Conservation (phyloP, 345 rosid genomes). For the Arabis hirsuta region DNA sequence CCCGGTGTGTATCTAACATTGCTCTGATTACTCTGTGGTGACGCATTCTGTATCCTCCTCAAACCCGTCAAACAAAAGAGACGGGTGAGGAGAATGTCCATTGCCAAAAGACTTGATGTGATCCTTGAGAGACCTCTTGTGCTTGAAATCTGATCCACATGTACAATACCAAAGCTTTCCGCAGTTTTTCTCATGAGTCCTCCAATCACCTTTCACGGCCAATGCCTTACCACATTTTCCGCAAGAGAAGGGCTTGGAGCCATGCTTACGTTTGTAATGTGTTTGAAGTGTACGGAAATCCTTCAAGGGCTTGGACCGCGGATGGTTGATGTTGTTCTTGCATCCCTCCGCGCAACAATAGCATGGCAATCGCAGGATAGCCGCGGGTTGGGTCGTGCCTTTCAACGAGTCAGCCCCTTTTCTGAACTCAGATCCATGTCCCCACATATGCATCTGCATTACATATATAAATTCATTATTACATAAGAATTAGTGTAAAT, state of each 20-base stretch:
- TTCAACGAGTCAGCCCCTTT: conserved; percentile 91
- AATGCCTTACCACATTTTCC: conserved; percentile 89
- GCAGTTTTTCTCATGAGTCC: conserved; percentile 98
- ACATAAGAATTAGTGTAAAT: not conserved
- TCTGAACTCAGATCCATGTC: conserved; percentile 96
- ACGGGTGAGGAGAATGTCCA: conserved; percentile 67
- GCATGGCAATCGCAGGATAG: conserved; percentile 89
- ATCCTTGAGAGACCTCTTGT: conserved; percentile 93
- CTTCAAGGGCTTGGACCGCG: conserved; percentile 82
- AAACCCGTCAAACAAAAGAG: conserved; percentile 34
- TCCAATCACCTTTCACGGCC: conserved; percentile 97
- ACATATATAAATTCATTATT: not conserved
- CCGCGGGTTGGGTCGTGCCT: conserved; percentile 86
- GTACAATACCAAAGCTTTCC: conserved; percentile 97
- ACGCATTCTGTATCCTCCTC: conserved; percentile 46
- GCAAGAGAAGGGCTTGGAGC: conserved; percentile 89
- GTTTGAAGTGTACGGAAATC: conserved; percentile 98
- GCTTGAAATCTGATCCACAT: conserved; percentile 97
- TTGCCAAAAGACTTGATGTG: conserved; percentile 83
- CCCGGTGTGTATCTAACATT: conserved; percentile 26
- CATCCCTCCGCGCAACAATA: conserved; percentile 95
- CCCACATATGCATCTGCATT: conserved; percentile 99
- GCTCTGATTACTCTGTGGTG: conserved; percentile 32
- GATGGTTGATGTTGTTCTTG: conserved; percentile 95
- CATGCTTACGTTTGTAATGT: conserved; percentile 97